These are phyloP conservation scores for Talaromyces piceae DNA, from an alignment of 2,329 filamentous ascomycete species.

Conservation along the genomic window DNA sequence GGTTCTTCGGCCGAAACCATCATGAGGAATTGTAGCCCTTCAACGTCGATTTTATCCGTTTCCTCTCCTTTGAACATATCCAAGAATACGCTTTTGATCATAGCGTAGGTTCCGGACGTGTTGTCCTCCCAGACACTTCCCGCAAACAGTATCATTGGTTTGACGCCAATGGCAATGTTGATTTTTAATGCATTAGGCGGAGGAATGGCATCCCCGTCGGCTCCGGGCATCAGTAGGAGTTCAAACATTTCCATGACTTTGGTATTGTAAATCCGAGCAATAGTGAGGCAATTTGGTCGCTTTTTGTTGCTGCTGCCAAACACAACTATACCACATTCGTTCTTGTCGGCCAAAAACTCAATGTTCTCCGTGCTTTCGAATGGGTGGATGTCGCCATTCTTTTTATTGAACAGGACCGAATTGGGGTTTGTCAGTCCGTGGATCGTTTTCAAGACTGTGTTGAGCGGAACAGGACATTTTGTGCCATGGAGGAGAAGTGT, in stretches of 20 bases:
- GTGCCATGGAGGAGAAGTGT: slow-evolving; percentile 85
- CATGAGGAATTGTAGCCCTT: slow-evolving; percentile 87
- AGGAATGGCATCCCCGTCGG: slow-evolving; percentile 38
- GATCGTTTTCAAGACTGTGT: slow-evolving; percentile 79
- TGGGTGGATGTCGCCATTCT: slow-evolving; percentile 81
- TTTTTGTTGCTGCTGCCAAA: slow-evolving; percentile 89
- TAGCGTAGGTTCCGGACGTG: slow-evolving; percentile 68
- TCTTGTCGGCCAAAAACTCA: slow-evolving; percentile 95
- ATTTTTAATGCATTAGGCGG: slow-evolving; percentile 51
- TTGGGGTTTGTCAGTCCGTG: slow-evolving; percentile 77
- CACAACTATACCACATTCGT: slow-evolving; percentile 78
- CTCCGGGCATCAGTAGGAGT: slow-evolving; percentile 69
- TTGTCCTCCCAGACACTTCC: slow-evolving; percentile 82
- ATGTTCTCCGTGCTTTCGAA: slow-evolving; percentile 84
- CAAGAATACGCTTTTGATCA: slow-evolving; percentile 77
- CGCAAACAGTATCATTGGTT: slow-evolving; percentile 86
- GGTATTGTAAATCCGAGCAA: slow-evolving; percentile 74
- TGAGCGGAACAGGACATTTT: slow-evolving; percentile 71
- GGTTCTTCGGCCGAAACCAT: slow-evolving; percentile 68
- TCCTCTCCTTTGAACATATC: slow-evolving; percentile 87
- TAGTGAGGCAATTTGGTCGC: slow-evolving; percentile 80
- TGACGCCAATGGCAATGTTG: slow-evolving; percentile 64
- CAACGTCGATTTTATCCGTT: slow-evolving; percentile 79
- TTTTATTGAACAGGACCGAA: slow-evolving; percentile 89
- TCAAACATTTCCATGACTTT: slow-evolving; percentile 95